Evolutionary conservation across 2,329 filamentous ascomycete species (phyloP).

Genomic region (Colletotrichum lupini): DNA sequence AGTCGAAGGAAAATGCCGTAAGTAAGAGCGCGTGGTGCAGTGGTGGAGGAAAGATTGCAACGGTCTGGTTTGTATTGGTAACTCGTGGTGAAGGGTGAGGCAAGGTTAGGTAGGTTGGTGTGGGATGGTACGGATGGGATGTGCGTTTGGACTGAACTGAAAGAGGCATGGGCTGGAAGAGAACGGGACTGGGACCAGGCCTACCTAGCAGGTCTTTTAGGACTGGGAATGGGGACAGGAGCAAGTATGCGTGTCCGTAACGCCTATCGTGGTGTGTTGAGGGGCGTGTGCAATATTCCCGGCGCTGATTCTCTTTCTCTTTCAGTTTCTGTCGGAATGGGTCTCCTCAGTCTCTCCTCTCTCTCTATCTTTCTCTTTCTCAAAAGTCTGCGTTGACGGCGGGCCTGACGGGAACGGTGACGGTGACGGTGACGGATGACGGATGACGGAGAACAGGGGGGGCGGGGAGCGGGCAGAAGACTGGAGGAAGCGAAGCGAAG

Average conservation of each 20-base stretch:
- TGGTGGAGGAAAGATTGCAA: neutral
- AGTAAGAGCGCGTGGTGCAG: slow-evolving; percentile 1
- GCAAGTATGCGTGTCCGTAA: neutral
- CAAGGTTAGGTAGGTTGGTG: slow-evolving; percentile 9
- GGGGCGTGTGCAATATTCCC: neutral
- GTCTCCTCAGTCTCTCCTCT: slow-evolving; percentile 5
- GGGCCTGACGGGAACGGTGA: slow-evolving; percentile 16
- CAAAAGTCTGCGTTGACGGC: slow-evolving; percentile 5
- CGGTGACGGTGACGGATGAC: neutral
- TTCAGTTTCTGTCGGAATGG: neutral
- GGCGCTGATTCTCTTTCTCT: neutral
- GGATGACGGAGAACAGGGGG: neutral
- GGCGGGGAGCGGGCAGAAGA: neutral
- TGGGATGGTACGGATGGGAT: slow-evolving; percentile 19
- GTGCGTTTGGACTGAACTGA: slow-evolving; percentile 28
- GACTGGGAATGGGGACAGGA: slow-evolving; percentile 1
- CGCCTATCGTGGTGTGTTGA: neutral
- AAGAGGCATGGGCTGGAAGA: slow-evolving; percentile 7
- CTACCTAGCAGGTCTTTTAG: neutral
- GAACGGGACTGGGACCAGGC: slow-evolving; percentile 7
- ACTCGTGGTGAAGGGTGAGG: slow-evolving; percentile 8
- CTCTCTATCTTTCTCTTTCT: neutral
- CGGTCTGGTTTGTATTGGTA: slow-evolving; percentile 11
- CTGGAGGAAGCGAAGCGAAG: slow-evolving; percentile 10
- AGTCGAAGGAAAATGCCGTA: neutral